Evolutionary conservation across 2,329 filamentous ascomycete genomes (phyloP).

Genomic region (Ilyonectria robusta): DNA sequence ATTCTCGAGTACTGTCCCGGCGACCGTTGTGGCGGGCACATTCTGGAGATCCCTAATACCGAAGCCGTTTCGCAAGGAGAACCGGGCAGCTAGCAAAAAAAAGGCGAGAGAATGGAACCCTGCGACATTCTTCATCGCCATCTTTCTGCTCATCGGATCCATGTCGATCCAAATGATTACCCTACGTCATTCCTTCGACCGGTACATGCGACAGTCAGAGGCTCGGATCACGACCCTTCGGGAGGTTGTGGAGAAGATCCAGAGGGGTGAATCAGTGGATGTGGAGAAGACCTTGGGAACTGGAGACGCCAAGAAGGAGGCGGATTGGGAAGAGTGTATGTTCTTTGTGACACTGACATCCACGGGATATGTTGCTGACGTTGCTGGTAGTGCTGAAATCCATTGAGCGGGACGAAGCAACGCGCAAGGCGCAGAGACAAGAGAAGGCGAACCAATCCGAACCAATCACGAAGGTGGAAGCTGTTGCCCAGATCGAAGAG

Average conservation of each 20-base stretch:
- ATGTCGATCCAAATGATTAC: slow-evolving; percentile 95
- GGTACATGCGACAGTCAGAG: slow-evolving; percentile 82
- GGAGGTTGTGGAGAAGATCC: slow-evolving; percentile 81
- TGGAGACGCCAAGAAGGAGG: slow-evolving; percentile 80
- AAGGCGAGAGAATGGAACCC: slow-evolving; percentile 81
- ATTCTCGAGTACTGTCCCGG: slow-evolving; percentile 57
- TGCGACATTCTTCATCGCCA: slow-evolving; percentile 84
- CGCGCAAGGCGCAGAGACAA: slow-evolving; percentile 63
- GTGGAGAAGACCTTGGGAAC: slow-evolving; percentile 87
- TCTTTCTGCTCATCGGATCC: slow-evolving; percentile 90
- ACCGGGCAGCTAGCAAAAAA: slow-evolving; percentile 53
- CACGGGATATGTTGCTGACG: slow-evolving; percentile 27
- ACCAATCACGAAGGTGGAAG: slow-evolving; percentile 25
- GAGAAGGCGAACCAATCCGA: slow-evolving; percentile 55
- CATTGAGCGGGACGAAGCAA: slow-evolving; percentile 74
- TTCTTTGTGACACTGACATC: slow-evolving; percentile 18
- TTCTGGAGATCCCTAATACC: slow-evolving; percentile 82
- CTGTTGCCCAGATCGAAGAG: slow-evolving; percentile 27
- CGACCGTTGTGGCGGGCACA: slow-evolving; percentile 68
- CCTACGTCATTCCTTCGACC: slow-evolving; percentile 80
- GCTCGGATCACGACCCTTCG: slow-evolving; percentile 82
- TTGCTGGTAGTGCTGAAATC: slow-evolving; percentile 72
- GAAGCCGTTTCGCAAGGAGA: slow-evolving; percentile 70
- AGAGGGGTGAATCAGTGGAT: slow-evolving; percentile 83
- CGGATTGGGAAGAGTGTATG: slow-evolving; percentile 89